Percentiles rank a stretch among this genome's conserved stretches.
Evolutionary conservation across 805 yeast species (phyloP).

Genomic region (Dipodascopsis uninucleata): DNA sequence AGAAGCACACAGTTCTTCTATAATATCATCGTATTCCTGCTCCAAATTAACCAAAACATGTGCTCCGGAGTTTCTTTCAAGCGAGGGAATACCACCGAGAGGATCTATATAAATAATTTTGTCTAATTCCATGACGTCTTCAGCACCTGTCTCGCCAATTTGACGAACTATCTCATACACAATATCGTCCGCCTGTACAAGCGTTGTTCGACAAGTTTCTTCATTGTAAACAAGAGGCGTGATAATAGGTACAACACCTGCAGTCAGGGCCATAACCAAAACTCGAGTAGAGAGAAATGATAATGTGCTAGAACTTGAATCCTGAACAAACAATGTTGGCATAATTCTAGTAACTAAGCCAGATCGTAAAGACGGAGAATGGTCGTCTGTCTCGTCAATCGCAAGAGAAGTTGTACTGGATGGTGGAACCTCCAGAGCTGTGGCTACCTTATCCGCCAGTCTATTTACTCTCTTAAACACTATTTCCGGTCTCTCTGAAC

Average conservation of each 20-base stretch:
- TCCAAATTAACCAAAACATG: conserved; percentile 83
- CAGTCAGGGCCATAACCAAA: conserved; percentile 43
- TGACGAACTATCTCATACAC: conserved; percentile 41
- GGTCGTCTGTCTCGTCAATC: conserved; percentile 15
- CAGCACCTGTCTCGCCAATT: conserved; percentile 33
- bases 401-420: conserved; percentile 7
- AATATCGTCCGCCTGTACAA: conserved; percentile 42
- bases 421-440: conserved; percentile 13
- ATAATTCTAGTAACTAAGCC: too few species aligned
- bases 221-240: conserved; percentile 68
- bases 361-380: conserved; percentile 12
- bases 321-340: not conserved
- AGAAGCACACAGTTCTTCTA: conserved; percentile 53
- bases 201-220: conserved; percentile 41
- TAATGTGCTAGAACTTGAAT: conserved; percentile 34
- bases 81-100: conserved; percentile 86
- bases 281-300: conserved; percentile 43
- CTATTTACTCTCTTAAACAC: conserved; percentile 10
- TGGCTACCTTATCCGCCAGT: conserved; percentile 8
- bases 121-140: conserved; percentile 52
- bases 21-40: conserved; percentile 71
- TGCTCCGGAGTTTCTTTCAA: conserved; percentile 68
- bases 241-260: conserved; percentile 47
- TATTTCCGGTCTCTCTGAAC: conserved; percentile 5
- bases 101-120: conserved; percentile 77